Conservation (phyloP, 805 yeast genomes). For the Sungouiozyma ichnusensis region DNA sequence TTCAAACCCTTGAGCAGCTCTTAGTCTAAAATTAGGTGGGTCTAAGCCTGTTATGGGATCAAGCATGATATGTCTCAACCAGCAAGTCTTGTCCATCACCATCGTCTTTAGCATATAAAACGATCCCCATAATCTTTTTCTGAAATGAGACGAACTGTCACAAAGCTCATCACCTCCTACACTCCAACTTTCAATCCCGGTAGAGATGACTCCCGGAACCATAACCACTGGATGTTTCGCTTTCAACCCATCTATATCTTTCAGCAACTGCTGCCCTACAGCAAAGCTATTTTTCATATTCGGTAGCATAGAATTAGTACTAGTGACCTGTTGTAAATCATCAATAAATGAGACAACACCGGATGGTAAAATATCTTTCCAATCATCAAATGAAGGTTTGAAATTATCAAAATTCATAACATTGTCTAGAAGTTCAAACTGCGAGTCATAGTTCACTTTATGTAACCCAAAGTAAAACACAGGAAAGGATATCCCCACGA, state of each 20-base stretch:
- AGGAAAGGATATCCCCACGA: constrained; percentile 59
- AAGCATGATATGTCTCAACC: constrained; percentile 85
- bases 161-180: constrained; percentile 66
- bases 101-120: constrained; percentile 88
- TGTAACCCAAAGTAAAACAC: constrained; percentile 41
- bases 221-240: constrained; percentile 72
- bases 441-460: constrained; percentile 19
- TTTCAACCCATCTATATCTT: constrained; percentile 36
- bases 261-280: constrained; percentile 60
- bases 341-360: constrained; percentile 49
- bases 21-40: constrained; percentile 66
- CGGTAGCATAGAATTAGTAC: constrained; percentile 41
- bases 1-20: constrained; percentile 95
- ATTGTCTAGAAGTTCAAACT: constrained; percentile 33
- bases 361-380: constrained; percentile 65
- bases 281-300: constrained; percentile 78
- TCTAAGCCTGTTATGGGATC: constrained; percentile 90
- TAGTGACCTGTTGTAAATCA: constrained; percentile 32
- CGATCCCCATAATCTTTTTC: constrained; percentile 94
- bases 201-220: constrained; percentile 94
- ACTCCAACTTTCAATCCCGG: constrained; percentile 94
- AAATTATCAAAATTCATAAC: constrained; percentile 46
- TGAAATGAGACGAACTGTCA: constrained; percentile 72
- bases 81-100: constrained; percentile 84
- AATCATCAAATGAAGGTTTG: constrained; percentile 52